These are phyloP conservation scores for Ogataea pignaliae DNA, from an alignment of 805 yeast species.

Conservation along the genomic window DNA sequence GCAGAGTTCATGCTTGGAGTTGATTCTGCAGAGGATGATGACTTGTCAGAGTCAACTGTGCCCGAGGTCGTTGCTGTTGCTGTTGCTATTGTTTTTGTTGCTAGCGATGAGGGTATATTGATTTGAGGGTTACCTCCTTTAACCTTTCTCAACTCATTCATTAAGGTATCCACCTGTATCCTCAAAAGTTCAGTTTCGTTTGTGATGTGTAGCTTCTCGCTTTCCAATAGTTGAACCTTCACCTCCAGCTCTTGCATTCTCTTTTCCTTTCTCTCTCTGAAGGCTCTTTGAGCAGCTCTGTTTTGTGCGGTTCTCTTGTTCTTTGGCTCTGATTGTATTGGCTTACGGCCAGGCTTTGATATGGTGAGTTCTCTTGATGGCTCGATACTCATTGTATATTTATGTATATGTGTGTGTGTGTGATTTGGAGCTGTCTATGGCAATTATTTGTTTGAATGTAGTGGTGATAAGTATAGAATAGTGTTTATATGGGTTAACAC, in stretches of 20 bases:
- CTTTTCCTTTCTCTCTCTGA: slow-evolving; percentile 87
- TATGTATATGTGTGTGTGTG: too few relatives aligned
- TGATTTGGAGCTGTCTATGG: too few relatives aligned
- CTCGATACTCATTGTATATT: too few relatives aligned
- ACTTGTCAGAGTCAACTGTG: slow-evolving; percentile 16
- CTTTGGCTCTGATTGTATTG: slow-evolving; percentile 65
- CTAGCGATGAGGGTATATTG: background rate
- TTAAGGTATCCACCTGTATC: slow-evolving; percentile 69
- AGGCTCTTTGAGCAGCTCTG: slow-evolving; percentile 97
- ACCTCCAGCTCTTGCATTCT: slow-evolving; percentile 83
- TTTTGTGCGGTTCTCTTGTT: slow-evolving; percentile 93
- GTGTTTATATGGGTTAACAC: too few relatives aligned
- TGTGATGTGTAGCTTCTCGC: slow-evolving; percentile 59
- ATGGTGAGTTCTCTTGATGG: background rate
- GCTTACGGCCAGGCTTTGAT: slow-evolving; percentile 76
- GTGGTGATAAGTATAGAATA: too few relatives aligned
- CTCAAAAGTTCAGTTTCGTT: slow-evolving; percentile 72
- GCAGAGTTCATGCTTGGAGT: slow-evolving; percentile 10
- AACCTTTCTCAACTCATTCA: slow-evolving; percentile 50
- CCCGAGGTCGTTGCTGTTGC: background rate
- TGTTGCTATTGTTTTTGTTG: background rate
- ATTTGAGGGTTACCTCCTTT: slow-evolving; percentile 10
- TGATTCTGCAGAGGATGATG: slow-evolving; percentile 10
- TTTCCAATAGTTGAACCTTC: slow-evolving; percentile 68
- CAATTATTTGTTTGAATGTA: too few relatives aligned